Evolutionary conservation across 2,329 filamentous ascomycete genomes (phyloP), one percentile per base, ranked within the genome.

Genomic region (Talaromyces piceae): DNA sequence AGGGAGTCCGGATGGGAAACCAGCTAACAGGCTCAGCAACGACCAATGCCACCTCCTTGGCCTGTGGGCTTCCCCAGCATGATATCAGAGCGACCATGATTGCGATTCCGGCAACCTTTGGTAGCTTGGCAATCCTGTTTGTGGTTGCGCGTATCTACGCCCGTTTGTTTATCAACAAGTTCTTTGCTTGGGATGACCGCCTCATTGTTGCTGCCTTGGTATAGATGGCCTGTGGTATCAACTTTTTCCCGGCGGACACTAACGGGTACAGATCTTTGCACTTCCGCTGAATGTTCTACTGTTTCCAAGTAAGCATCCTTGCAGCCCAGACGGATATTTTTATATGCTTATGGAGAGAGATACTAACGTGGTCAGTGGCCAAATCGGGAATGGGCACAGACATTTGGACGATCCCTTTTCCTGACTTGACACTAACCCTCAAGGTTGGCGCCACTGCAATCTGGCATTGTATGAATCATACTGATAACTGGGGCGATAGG

Each of bases 331-430:
- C n/a, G n/a, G n/a, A n/a, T n/a, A n/a, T n/a, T n/a, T n/a, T n/a
- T n/a, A n/a, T n/a, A n/a, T n/a, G n/a, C n/a, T n/a, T n/a, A n/a
- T n/a, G n/a, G n/a, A n/a, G n/a, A n/a, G n/a, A n/a, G n/a, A n/a
- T n/a, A n/a, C n/a, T n/a, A n/a, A n/a, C n/a, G n/a, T n/a, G n/a
- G n/a, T n/a, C 12, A 69, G 71, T 76, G 48, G 61, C 67, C 9
- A 50, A 69, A 8, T 52, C 63, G 39, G 73, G 73, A 2, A 62
- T 75, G 4, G 73, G 73, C 7, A 63, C 60, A 23, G 72, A 76
- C 51, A 70, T 75, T 55, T 76, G 73, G 73, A 69, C 64, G 27
- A 60, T 76, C 4, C 60, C 66, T 1, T 67, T 68, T 28, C 61
- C 73, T n/a, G 59, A 73, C 33, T 68, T 76, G 49, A 74, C 71